phyloP scores from a whole-genome alignment of 371 early-diverging fungal genomes.

The Mucor racemosus region DNA sequence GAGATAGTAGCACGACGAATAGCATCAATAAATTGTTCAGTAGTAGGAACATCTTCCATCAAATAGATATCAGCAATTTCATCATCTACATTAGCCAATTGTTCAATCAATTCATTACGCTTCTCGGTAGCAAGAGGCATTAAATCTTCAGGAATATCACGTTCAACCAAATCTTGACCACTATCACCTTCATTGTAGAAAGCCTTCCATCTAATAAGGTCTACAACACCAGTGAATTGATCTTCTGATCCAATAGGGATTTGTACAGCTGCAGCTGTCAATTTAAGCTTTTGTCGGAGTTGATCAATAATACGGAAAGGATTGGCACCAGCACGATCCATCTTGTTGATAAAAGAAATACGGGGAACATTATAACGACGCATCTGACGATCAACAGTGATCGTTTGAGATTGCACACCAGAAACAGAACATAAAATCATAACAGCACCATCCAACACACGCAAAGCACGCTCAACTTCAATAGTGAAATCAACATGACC shows the following conservation, averaged over 20 bases:
- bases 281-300: constrained; percentile 85
- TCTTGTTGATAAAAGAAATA: constrained; percentile 89
- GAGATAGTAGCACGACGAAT: constrained; percentile 82
- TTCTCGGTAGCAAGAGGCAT: constrained; percentile 74
- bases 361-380: constrained; percentile 89
- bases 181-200: constrained; percentile 87
- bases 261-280: constrained; percentile 92
- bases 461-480: constrained; percentile 90
- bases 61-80: constrained; percentile 85
- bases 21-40: constrained; percentile 72
- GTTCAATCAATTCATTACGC: constrained; percentile 80
- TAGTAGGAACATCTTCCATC: constrained; percentile 75
- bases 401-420: constrained; percentile 94
- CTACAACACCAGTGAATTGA: constrained; percentile 92
- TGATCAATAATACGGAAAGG: constrained; percentile 92
- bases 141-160: constrained; percentile 82
- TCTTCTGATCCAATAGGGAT: constrained; percentile 94
- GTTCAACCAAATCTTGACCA: constrained; percentile 75
- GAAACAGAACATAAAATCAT: constrained; percentile 85
- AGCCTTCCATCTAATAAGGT: constrained; percentile 87
- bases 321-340: constrained; percentile 95
- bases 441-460: constrained; percentile 91
- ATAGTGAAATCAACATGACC: constrained; percentile 95
- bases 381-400: constrained; percentile 96
- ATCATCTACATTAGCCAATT: constrained; percentile 88